Percentiles rank a stretch among this genome's conserved stretches.
Evolutionary conservation across 306 rosid species (phyloP).

Genomic region (Fragaria iinumae): DNA sequence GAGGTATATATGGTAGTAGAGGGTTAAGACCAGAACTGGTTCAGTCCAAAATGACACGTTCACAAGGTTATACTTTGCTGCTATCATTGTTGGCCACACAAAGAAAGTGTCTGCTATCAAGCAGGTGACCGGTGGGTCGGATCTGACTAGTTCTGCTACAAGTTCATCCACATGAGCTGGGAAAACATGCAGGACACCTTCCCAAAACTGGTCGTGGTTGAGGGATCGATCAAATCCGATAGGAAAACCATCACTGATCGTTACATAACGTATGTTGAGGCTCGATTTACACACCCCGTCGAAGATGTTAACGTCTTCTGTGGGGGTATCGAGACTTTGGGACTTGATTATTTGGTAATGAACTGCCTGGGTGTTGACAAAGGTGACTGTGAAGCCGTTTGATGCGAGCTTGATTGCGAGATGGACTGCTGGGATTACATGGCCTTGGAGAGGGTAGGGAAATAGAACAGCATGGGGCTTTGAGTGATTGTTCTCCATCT

Average conservation of each 20-base stretch:
- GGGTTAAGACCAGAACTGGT: constrained; percentile 25
- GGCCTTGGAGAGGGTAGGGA: constrained; percentile 23
- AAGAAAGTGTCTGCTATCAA: constrained; percentile 31
- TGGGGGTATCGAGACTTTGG: not conserved
- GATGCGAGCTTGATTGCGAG: constrained; percentile 21
- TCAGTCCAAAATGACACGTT: constrained; percentile 36
- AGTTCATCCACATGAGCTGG: constrained; percentile 34
- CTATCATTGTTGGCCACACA: constrained; percentile 25
- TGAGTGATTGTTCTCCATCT: not conserved
- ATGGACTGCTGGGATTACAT: constrained; percentile 22
- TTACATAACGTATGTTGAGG: constrained; percentile 25
- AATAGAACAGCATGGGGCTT: constrained; percentile 20
- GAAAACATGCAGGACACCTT: constrained; percentile 14
- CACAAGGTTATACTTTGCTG: constrained; percentile 26
- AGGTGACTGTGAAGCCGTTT: constrained; percentile 14
- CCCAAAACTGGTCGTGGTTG: constrained; percentile 27
- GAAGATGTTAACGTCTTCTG: constrained; percentile 23
- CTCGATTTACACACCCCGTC: constrained; percentile 16
- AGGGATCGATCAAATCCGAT: constrained; percentile 26
- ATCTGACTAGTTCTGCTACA: constrained; percentile 13
- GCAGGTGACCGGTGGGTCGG: constrained; percentile 32
- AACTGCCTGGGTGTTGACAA: constrained; percentile 5
- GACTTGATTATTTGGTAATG: constrained; percentile 19
- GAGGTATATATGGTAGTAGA: constrained; percentile 32
- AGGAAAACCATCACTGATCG: constrained; percentile 25